Percentiles rank a stretch among this genome's conserved stretches.
Conservation (phyloP, 1,284 basidiomycete genomes). For the Cryptococcus wingfieldii region DNA sequence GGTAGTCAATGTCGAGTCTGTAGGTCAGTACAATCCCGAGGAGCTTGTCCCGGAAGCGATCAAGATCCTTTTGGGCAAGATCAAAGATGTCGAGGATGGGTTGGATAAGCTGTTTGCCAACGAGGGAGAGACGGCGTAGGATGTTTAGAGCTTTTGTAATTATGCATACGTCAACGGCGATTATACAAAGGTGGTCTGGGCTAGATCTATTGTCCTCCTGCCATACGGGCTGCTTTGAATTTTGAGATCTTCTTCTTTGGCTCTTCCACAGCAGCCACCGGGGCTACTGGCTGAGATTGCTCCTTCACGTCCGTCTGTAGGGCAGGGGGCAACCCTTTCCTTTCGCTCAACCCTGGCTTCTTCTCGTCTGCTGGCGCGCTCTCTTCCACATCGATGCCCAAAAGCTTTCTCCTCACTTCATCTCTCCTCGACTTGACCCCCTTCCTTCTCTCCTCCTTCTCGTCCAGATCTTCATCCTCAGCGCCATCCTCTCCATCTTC, state of each 20-base stretch:
- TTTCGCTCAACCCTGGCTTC: slow-evolving; percentile 1
- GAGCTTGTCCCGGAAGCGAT: slow-evolving; percentile 79
- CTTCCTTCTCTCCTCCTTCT: slow-evolving; percentile 11
- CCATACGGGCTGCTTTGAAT: slow-evolving; percentile 42
- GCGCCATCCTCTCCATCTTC: slow-evolving; percentile 2
- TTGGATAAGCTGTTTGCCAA: slow-evolving; percentile 40
- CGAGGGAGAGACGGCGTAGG: slow-evolving; percentile 16
- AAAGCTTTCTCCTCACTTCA: slow-evolving; percentile 15
- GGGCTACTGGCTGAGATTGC: slow-evolving; percentile 1
- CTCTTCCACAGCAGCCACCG: not conserved
- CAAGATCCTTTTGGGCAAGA: slow-evolving; percentile 76
- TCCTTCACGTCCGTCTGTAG: not conserved
- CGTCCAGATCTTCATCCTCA: slow-evolving; percentile 7
- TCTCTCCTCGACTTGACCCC: slow-evolving; percentile 11
- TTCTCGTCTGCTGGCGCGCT: slow-evolving; percentile 1
- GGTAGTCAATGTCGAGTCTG: slow-evolving; percentile 82
- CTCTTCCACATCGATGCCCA: slow-evolving; percentile 13
- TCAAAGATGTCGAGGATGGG: slow-evolving; percentile 51
- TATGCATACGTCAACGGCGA: slow-evolving; percentile 5
- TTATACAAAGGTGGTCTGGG: not conserved
- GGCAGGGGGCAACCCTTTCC: slow-evolving; percentile 7
- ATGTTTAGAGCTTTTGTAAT: not conserved
- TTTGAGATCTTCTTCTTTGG: slow-evolving; percentile 35
- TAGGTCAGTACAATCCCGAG: slow-evolving; percentile 80
- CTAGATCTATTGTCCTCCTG: not conserved